These are phyloP conservation scores for Didymella lethalis DNA, from an alignment of 2,329 filamentous ascomycete species.

Conservation along the genomic window DNA sequence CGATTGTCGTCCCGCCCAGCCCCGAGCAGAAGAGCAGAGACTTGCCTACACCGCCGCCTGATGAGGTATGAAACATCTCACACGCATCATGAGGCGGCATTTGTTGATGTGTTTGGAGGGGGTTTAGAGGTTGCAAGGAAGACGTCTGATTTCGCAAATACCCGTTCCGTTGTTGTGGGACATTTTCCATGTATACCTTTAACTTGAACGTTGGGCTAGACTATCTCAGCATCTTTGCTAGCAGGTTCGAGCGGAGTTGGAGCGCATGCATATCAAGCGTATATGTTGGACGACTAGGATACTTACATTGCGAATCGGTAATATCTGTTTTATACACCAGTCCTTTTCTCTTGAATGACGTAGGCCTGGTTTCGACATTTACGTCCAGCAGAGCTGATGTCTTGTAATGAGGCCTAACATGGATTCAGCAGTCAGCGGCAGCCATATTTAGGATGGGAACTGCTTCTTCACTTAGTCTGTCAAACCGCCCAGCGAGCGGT, in stretches of 20 bases:
- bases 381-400: too few relatives aligned
- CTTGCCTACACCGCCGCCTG: slow-evolving; percentile 44
- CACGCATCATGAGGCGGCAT: not conserved
- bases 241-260: not conserved
- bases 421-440: too few relatives aligned
- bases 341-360: not conserved
- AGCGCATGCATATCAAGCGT: not conserved
- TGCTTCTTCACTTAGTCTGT: too few relatives aligned
- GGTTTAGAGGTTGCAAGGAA: not conserved
- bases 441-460: too few relatives aligned
- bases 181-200: slow-evolving; percentile 18
- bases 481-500: too few relatives aligned
- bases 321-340: not conserved
- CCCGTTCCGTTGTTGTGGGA: slow-evolving; percentile 22
- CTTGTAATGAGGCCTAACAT: too few relatives aligned
- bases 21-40: slow-evolving; percentile 42
- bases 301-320: slow-evolving; percentile 9
- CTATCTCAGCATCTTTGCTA: slow-evolving; percentile 6
- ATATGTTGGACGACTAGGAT: slow-evolving; percentile 9
- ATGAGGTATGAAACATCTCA: slow-evolving; percentile 16
- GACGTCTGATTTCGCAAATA: slow-evolving; percentile 19
- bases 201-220: slow-evolving; percentile 18
- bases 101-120: not conserved
- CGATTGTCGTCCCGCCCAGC: slow-evolving; percentile 50
- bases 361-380: too few relatives aligned